These are phyloP conservation scores for Chaetothyriales sp. DNA, from an alignment of 2,329 filamentous ascomycete genomes.

Conservation along the genomic window DNA sequence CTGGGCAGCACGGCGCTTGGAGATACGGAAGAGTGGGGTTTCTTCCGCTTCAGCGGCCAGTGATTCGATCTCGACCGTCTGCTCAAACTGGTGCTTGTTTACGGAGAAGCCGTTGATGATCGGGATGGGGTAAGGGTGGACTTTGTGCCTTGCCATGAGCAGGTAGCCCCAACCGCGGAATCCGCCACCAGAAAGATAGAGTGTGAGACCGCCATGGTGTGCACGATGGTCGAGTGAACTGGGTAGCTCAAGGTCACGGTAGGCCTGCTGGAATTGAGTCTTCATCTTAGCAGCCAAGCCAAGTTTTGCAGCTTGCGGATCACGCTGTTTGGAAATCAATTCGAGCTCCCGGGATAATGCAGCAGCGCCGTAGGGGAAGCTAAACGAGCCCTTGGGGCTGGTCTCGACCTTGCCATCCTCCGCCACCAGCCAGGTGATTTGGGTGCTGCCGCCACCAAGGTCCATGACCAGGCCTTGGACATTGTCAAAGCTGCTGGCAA, in stretches of 20 bases:
- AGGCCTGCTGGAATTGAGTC: conserved; percentile 44
- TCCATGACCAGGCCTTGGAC: conserved; percentile 76
- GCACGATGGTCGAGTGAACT: conserved; percentile 32
- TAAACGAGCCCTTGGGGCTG: conserved; percentile 42
- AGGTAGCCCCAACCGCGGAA: conserved; percentile 85
- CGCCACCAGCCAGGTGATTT: conserved; percentile 51
- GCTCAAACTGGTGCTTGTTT: conserved; percentile 58
- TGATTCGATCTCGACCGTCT: conserved; percentile 65
- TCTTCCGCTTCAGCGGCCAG: conserved; percentile 43
- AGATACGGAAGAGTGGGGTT: conserved; percentile 51
- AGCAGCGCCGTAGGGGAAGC: conserved; percentile 55
- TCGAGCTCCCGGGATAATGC: conserved; percentile 44
- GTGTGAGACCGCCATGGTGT: conserved; percentile 40
- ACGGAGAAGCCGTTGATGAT: conserved; percentile 68
- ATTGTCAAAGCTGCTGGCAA: conserved; percentile 54
- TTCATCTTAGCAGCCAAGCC: conserved; percentile 30
- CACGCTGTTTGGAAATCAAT: conserved; percentile 26
- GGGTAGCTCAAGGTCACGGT: conserved; percentile 43
- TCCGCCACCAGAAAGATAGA: conserved; percentile 80
- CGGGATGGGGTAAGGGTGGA: conserved; percentile 67
- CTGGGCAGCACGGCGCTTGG: conserved; percentile 60
- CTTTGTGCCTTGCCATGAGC: conserved; percentile 60
- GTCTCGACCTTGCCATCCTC: conserved; percentile 35
- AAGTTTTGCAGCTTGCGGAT: conserved; percentile 27
- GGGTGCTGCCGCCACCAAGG: conserved; percentile 45